Conservation (phyloP, 371 early-diverging fungal species). For the Mortierella sp. region DNA sequence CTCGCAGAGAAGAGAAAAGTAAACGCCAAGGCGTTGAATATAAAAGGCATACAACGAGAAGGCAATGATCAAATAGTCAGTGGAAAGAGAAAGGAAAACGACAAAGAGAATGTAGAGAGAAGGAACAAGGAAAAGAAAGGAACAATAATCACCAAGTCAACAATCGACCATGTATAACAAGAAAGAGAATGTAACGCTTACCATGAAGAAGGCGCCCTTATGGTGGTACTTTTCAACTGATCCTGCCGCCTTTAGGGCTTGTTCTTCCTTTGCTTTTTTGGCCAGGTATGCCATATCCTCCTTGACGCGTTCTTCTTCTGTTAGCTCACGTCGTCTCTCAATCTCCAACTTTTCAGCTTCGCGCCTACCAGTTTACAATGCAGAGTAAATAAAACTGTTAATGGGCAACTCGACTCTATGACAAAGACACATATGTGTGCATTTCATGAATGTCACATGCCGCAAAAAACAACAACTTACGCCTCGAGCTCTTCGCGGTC, state of each 20-base stretch:
- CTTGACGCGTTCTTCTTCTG: slow-evolving; percentile 83
- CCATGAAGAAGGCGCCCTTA: slow-evolving; percentile 89
- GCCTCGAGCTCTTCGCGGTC: slow-evolving; percentile 84
- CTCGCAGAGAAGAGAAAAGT: not conserved
- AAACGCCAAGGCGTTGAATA: no score
- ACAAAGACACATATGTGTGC: not conserved
- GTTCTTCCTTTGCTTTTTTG: slow-evolving; percentile 66
- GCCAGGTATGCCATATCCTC: slow-evolving; percentile 75
- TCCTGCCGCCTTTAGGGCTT: slow-evolving; percentile 61
- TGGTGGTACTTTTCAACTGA: slow-evolving; percentile 89
- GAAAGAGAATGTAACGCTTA: slow-evolving; percentile 25
- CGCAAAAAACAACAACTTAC: slow-evolving; percentile 62
- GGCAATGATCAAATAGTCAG: no score
- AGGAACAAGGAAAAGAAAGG: no score
- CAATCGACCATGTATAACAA: no score
- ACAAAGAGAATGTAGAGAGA: no score
- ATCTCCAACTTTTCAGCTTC: slow-evolving; percentile 85
- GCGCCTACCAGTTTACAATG: slow-evolving; percentile 58
- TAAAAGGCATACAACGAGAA: not conserved
- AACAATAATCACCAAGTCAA: no score
- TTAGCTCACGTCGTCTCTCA: slow-evolving; percentile 85
- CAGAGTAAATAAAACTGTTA: not conserved
- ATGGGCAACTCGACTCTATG: no score
- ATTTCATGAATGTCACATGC: not conserved
- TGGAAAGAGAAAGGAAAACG: not conserved